Evolutionary conservation across 139 green algal genomes (phyloP).

Genomic region (Asterochloris sp.): DNA sequence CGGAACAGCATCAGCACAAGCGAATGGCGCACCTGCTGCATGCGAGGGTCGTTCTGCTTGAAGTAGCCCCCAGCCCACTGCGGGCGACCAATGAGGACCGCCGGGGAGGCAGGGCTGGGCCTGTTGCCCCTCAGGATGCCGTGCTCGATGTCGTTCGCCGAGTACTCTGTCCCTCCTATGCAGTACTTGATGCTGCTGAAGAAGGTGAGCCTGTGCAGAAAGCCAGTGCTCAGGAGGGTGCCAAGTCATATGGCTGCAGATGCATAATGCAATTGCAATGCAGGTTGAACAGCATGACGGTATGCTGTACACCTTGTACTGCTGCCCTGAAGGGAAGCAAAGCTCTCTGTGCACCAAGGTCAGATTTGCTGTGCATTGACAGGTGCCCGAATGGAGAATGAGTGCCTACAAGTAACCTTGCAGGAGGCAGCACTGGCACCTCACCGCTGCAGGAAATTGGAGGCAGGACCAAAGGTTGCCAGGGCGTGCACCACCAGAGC

Average conservation of each 20-base stretch:
- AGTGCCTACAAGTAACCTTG: neutral
- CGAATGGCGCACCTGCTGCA: slow-evolving; percentile 19
- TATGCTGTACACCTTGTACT: neutral
- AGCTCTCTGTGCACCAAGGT: neutral
- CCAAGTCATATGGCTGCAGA: neutral
- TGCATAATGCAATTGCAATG: neutral
- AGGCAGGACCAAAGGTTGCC: slow-evolving; percentile 15
- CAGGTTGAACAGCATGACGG: neutral
- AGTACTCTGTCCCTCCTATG: slow-evolving; percentile 70
- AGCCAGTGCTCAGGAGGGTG: neutral
- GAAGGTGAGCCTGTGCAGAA: slow-evolving; percentile 30
- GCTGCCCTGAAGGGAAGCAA: neutral
- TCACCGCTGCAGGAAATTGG: slow-evolving; percentile 8
- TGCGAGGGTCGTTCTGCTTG: slow-evolving; percentile 43
- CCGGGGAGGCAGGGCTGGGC: slow-evolving; percentile 43
- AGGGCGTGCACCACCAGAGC: slow-evolving; percentile 68
- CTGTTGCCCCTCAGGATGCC: slow-evolving; percentile 88
- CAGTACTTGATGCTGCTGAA: slow-evolving; percentile 53
- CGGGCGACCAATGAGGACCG: slow-evolving; percentile 45
- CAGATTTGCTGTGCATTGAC: neutral
- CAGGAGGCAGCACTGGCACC: neutral
- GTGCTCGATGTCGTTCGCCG: slow-evolving; percentile 91
- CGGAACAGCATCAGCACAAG: neutral
- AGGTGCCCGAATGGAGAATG: neutral
- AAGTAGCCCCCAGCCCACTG: slow-evolving; percentile 41